Percentiles rank a stretch among this genome's conserved stretches.
These are phyloP conservation scores for Sporisorium exsertum DNA, from an alignment of 1,284 basidiomycete species.

Conservation along the genomic window DNA sequence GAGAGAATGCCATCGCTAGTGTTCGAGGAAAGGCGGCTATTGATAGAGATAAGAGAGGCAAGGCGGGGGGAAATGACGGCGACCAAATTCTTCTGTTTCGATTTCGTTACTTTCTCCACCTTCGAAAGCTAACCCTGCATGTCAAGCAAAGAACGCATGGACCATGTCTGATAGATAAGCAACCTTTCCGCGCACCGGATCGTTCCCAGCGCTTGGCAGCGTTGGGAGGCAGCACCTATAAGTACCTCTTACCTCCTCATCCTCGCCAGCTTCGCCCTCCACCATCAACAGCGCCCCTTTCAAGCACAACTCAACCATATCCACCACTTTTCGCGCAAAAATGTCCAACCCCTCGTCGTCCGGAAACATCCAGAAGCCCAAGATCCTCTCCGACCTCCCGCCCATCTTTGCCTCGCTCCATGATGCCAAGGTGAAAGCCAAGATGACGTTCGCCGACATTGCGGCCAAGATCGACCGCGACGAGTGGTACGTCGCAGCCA, in stretches of 20 bases:
- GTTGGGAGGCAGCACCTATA: neutral
- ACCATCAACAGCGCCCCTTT: neutral
- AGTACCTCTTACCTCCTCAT: neutral
- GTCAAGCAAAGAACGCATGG: neutral
- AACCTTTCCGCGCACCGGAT: neutral
- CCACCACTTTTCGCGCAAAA: neutral
- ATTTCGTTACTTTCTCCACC: too few relatives aligned
- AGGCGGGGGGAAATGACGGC: too few relatives aligned
- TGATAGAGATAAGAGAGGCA: too few relatives aligned
- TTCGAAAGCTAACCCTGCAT: neutral
- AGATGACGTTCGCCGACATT: constrained; percentile 57
- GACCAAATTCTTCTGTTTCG: too few relatives aligned
- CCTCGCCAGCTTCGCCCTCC: neutral
- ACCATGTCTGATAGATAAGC: neutral
- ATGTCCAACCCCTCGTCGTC: constrained; percentile 21
- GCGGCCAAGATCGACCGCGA: constrained; percentile 50
- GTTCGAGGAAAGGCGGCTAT: too few relatives aligned
- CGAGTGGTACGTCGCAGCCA: constrained; percentile 62
- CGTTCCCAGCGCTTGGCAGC: neutral
- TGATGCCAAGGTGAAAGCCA: constrained; percentile 49
- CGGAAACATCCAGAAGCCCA: constrained; percentile 39
- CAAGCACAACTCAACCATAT: neutral
- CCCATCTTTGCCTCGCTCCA: constrained; percentile 54
- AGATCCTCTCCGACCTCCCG: constrained; percentile 50
- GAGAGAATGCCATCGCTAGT: too few relatives aligned